Base-by-base conservation (phyloP, 192 early-diverging fungal genomes). In the Rhizoclosmatium sp. region DNA sequence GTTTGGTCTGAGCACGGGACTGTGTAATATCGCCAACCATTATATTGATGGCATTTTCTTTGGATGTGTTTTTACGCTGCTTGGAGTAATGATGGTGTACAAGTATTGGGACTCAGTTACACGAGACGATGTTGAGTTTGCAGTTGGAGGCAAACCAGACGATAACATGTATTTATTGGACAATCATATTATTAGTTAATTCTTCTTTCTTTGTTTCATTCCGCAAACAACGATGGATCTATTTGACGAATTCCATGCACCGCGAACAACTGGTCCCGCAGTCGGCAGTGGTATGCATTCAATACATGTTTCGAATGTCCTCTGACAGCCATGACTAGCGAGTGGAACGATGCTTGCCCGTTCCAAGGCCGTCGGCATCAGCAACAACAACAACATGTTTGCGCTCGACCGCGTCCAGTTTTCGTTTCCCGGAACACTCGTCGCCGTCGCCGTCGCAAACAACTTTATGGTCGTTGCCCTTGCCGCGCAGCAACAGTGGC, bases 21-120 rank as follows among this genome's bases (percentile, higher is more conserved):
- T 96, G 59, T 97, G 95, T 76, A 89, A 91, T 47, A 81, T 85
- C 31, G 89, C 91, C 58, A 94, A 93, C 82, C 95, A 97, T 73
- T 97, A 97, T 74, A 88, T 97, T 48, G 95, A 97, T 80, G 95
- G 95, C 40, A 80, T 97, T 78, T 96, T 97, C 90, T 95, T 96
- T 88, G 93, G 93, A 40, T 90, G 92, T 4, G 93, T 95, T 21
- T 91, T 91, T 69, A 94, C 92, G 23, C 83, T 97, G 67, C 84
- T 97, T 61, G 87, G 90, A 44, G 95, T 96, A 47, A 96, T 97
- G 95, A 96, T 97, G 94, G 91, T 96, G 3, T 97, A 96, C 90
- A 97, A 97, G 86, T 97, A 95, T 86, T 97, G 95, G 95, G 80
- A 94, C 12, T 47, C 93, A 42, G 95, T 96, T 76, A 96, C 95